These are phyloP conservation scores for Tubosaeta sp. DNA, from an alignment of 768 basidiomycete species.

Conservation along the genomic window DNA sequence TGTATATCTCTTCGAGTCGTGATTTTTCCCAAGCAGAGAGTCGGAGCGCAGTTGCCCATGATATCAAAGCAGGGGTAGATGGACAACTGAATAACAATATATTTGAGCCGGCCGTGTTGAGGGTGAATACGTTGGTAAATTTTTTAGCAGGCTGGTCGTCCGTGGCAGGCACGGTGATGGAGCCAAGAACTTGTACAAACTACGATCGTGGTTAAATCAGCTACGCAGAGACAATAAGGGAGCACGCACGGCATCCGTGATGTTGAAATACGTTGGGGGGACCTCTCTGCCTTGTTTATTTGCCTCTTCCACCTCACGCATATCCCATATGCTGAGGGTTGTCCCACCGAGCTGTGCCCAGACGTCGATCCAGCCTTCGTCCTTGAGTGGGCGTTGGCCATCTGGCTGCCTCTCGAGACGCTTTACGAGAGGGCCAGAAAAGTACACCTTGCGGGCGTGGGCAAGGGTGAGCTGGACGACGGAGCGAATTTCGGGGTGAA, in stretches of 20 bases:
- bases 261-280: constrained; percentile 82
- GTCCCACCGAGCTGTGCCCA: constrained; percentile 91
- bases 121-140: constrained; percentile 76
- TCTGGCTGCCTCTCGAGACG: constrained; percentile 74
- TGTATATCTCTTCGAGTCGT: constrained; percentile 94
- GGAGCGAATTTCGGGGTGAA: constrained; percentile 82
- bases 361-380: constrained; percentile 79
- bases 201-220: constrained; percentile 25
- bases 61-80: constrained; percentile 58
- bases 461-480: constrained; percentile 69
- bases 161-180: constrained; percentile 60
- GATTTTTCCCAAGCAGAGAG: constrained; percentile 94
- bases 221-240: background rate
- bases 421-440: constrained; percentile 78
- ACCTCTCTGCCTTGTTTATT: constrained; percentile 76
- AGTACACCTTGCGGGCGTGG: constrained; percentile 83
- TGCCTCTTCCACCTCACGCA: constrained; percentile 82
- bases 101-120: constrained; percentile 94
- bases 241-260: constrained; percentile 76
- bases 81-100: constrained; percentile 86
- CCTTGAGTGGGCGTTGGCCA: constrained; percentile 63
- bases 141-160: constrained; percentile 47
- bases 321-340: constrained; percentile 88
- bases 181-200: constrained; percentile 78
- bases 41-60: constrained; percentile 91